A percentile compares a stretch with the other conserved stretches of the same genome.
Evolutionary conservation across 2,329 filamentous ascomycete species (phyloP).

Genomic region (Periglandula ipomoeae): DNA sequence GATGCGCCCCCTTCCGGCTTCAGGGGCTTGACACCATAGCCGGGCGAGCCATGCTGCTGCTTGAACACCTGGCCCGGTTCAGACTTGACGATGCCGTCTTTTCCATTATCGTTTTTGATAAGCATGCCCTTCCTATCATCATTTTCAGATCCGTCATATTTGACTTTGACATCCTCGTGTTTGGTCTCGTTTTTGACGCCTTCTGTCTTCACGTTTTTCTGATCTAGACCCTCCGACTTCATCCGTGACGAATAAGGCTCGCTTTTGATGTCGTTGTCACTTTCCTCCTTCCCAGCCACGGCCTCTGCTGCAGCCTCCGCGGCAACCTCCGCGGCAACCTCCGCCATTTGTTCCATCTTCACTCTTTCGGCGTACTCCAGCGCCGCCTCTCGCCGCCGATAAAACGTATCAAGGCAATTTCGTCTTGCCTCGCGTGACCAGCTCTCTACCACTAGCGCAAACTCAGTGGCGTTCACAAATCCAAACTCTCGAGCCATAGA

Average conservation of each 20-base stretch:
- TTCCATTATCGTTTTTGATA: background rate
- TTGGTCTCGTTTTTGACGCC: slow-evolving; percentile 10
- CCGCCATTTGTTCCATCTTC: slow-evolving; percentile 2
- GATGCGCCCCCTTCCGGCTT: slow-evolving; percentile 13
- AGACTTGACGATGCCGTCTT: background rate
- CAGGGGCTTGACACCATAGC: slow-evolving; percentile 6
- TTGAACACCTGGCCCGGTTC: background rate
- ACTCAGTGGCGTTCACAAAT: slow-evolving; percentile 67
- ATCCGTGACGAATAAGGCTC: background rate
- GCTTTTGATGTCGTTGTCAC: background rate
- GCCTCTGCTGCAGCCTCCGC: slow-evolving; percentile 1
- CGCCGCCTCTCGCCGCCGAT: slow-evolving; percentile 53
- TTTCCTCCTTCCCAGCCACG: slow-evolving; percentile 5
- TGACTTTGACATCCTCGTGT: slow-evolving; percentile 3
- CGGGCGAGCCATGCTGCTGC: background rate
- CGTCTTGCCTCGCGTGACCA: slow-evolving; percentile 80
- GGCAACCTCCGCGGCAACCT: background rate
- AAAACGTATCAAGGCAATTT: slow-evolving; percentile 73
- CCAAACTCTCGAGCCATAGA: slow-evolving; percentile 77
- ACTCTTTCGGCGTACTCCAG: slow-evolving; percentile 9
- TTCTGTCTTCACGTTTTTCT: slow-evolving; percentile 4
- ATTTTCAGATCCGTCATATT: slow-evolving; percentile 4
- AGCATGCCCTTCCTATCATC: background rate
- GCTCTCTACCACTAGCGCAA: slow-evolving; percentile 81
- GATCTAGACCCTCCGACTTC: slow-evolving; percentile 2